Base-by-base conservation (phyloP, 2,329 filamentous ascomycete species). In the Domatiomyces catenatus region DNA sequence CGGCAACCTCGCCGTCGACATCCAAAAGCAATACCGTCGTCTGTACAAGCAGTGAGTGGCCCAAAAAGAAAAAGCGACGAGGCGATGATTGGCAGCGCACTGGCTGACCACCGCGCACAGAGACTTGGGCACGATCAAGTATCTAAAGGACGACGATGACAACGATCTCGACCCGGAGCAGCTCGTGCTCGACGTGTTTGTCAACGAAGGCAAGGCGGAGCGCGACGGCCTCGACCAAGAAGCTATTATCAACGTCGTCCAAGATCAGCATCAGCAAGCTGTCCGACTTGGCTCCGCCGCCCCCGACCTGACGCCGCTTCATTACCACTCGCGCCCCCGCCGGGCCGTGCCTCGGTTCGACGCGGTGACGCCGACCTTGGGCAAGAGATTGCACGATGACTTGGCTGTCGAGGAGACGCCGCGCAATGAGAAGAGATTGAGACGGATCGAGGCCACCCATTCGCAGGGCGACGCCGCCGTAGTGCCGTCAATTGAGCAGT, bases 101-200 rank as follows among this genome's bases (percentile, higher is more conserved):
- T n/a, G 5, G 48, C 52, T 51, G 44, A 51, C 24, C 19, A n/a
- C 8, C 15, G 22, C 8, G 24, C 44, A 24, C 49, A 60, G 59
- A 32, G 52, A 56, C 3, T 48, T 60, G 18, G 53, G 56, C 5
- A 52, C 51, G 17, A 54, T 60, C 55, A 60, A 60, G 45, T 59
- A 59, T 46, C 51, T 60, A 19, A 60, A 60, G 47, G 59, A 60
- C 46, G 51, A 56, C 45, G 55, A 59, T 46, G 59, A 60, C 42
- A 54, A 50, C 54, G 58, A 60, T 45, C 55, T 60, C 39, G 58
- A 59, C 49, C 56, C 54, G 17, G 54, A 59, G 47, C 48, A 52
- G 1, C 57, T 48, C 8, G 53, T 59, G n/a, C 54, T 55, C 10
- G 59, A 60, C 50, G 52, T 58, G 8, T 55, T 60, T 8, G 49